Evolutionary conservation across 495 filamentous ascomycete species (phyloP), one percentile per base, ranked within the genome.

Genomic region (Podospora australis): DNA sequence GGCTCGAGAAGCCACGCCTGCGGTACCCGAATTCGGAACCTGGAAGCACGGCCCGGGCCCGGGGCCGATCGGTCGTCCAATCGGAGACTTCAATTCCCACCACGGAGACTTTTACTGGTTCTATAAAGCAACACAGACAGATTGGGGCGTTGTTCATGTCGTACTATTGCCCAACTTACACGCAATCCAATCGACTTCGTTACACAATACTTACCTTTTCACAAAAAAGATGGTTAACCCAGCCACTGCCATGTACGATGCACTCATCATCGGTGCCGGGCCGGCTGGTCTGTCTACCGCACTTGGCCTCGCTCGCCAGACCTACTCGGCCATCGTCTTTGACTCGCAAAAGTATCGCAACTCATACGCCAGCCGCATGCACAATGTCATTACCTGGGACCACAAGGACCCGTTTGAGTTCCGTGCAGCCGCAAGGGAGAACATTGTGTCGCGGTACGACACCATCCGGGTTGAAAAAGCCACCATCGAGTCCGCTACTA

Each of bases 241-340:
- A n/a, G n/a, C n/a, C n/a, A n/a, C n/a, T n/a, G n/a, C n/a, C n/a
- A n/a, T n/a, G n/a, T n/a, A n/a, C 36, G 79, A 82, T 50, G 70
- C 63, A 39, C 62, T 81, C 8, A 75, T 84, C 56, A 66, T 83
- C 26, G 80, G 80, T 53, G 70, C 59, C 28, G 80, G 79, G 2
- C 77, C 78, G 5, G 74, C 76, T 7, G 81, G 79, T 7, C 66
- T 84, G 2, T 54, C 71, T 1, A 60, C 63, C 4, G 79, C 78
- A 3, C 26, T 58, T 6, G 60, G 55, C 6, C 67, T 84, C 1
- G 70, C 70, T 0, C 78, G 80, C 11, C 68, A 72, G 21, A 52
- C 63, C 4, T 67, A 75, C 48, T 70, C 63, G 2, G 59, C 67
- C 6, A 48, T 78, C 2, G 55, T 82, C 34, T 77, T 83, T 58